phyloP scores from a whole-genome alignment of 257 asterid species.

The Leptodermis oblonga region DNA sequence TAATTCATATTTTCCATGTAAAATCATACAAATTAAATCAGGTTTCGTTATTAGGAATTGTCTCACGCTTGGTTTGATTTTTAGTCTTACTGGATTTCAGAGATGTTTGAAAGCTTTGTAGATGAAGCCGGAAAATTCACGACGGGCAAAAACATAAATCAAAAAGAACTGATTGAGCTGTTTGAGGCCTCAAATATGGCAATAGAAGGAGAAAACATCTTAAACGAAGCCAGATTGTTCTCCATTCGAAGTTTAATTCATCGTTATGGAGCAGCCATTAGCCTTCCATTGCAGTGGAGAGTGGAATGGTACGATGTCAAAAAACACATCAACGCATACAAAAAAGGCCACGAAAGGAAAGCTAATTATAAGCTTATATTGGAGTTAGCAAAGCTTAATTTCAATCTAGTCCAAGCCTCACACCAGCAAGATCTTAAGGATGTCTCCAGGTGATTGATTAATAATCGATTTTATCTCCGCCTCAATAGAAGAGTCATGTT shows the following conservation, averaged over 20 bases:
- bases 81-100: slow-evolving; percentile 21
- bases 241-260: background rate
- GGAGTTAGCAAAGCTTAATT: slow-evolving; percentile 48
- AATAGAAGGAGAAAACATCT: slow-evolving; percentile 28
- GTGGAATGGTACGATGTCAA: slow-evolving; percentile 49
- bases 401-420: slow-evolving; percentile 43
- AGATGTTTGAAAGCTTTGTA: slow-evolving; percentile 24
- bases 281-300: slow-evolving; percentile 37
- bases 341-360: background rate
- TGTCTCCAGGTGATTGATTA: slow-evolving; percentile 30
- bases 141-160: slow-evolving; percentile 1
- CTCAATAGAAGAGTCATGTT: no score
- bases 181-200: slow-evolving; percentile 50
- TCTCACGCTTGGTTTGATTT: no score
- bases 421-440: slow-evolving; percentile 54
- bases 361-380: slow-evolving; percentile 22
- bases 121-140: slow-evolving; percentile 23
- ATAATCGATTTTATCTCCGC: no score
- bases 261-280: background rate
- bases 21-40: no score
- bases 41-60: no score
- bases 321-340: slow-evolving; percentile 23
- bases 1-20: no score
- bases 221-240: slow-evolving; percentile 27
- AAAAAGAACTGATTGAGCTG: slow-evolving; percentile 29